These are phyloP conservation scores for Colletotrichum horii DNA, from an alignment of 2,329 filamentous ascomycete species.

Conservation along the genomic window DNA sequence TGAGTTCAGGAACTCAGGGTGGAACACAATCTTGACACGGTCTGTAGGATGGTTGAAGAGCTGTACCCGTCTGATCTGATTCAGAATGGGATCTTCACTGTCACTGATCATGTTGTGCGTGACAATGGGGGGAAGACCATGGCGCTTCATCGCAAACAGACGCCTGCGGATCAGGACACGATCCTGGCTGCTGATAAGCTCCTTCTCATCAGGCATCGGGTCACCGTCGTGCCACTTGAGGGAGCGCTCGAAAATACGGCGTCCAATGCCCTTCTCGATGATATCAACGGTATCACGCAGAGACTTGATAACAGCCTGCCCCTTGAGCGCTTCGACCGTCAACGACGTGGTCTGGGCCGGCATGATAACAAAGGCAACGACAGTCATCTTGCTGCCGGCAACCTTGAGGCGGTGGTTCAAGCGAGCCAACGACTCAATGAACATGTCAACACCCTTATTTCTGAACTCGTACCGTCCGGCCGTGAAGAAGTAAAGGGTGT, in stretches of 20 bases:
- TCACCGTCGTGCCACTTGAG: slow-evolving; percentile 96
- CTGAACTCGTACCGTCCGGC: slow-evolving; percentile 96
- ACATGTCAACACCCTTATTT: slow-evolving; percentile 99
- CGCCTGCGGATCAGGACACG: slow-evolving; percentile 89
- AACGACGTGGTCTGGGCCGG: slow-evolving; percentile 94
- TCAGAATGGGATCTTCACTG: slow-evolving; percentile 88
- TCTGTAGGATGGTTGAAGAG: slow-evolving; percentile 96
- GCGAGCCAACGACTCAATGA: slow-evolving; percentile 93
- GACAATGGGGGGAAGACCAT: slow-evolving; percentile 89
- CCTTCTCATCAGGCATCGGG: slow-evolving; percentile 93
- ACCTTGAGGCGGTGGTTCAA: slow-evolving; percentile 92
- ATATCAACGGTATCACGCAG: slow-evolving; percentile 90
- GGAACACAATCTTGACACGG: slow-evolving; percentile 97
- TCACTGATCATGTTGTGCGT: slow-evolving; percentile 99
- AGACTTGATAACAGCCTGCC: slow-evolving; percentile 96
- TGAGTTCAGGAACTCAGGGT: slow-evolving; percentile 96
- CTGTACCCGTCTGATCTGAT: slow-evolving; percentile 94
- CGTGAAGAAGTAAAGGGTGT: slow-evolving; percentile 97
- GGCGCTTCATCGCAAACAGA: slow-evolving; percentile 95
- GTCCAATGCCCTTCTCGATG: slow-evolving; percentile 91
- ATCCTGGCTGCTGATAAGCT: slow-evolving; percentile 89
- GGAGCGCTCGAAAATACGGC: slow-evolving; percentile 92
- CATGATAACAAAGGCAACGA: slow-evolving; percentile 99
- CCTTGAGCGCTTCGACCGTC: slow-evolving; percentile 93
- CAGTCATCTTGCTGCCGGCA: slow-evolving; percentile 85